Conservation (phyloP, 1,284 basidiomycete genomes). For the Marasmius fiardii region DNA sequence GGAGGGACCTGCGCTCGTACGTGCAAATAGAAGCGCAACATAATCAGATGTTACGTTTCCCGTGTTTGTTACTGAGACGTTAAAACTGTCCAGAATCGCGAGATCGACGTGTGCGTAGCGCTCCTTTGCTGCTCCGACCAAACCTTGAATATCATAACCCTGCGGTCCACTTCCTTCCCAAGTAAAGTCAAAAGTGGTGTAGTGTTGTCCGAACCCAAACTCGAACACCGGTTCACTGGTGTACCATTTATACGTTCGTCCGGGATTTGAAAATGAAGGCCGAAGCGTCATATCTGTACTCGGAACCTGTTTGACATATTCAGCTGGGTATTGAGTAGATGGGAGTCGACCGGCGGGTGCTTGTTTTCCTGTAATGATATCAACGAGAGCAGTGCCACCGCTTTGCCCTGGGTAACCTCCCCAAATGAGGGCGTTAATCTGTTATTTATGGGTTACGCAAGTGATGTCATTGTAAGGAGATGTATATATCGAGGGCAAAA, state of each 20-base stretch:
- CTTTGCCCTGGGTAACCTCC: constrained; percentile 54
- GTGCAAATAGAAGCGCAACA: constrained; percentile 49
- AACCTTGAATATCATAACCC: too few species aligned
- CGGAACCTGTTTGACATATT: constrained; percentile 42
- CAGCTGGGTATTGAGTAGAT: constrained; percentile 49
- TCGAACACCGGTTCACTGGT: constrained; percentile 45
- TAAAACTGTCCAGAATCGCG: constrained; percentile 44
- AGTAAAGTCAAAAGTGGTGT: constrained; percentile 42
- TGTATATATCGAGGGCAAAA: background rate
- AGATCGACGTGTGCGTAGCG: constrained; percentile 43
- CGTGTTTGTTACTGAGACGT: constrained; percentile 44
- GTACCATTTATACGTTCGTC: constrained; percentile 59
- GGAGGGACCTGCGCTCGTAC: constrained; percentile 42
- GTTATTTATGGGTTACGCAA: background rate
- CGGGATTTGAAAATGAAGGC: constrained; percentile 43
- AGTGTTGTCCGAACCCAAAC: constrained; percentile 53
- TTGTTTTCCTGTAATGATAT: constrained; percentile 46
- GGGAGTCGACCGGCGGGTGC: constrained; percentile 53
- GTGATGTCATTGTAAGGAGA: background rate
- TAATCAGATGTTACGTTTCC: constrained; percentile 51
- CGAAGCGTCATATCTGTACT: constrained; percentile 59
- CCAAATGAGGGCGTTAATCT: constrained; percentile 55
- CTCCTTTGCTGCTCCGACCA: too few species aligned
- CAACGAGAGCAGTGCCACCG: constrained; percentile 47
- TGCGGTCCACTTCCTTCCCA: too few species aligned